Evolutionary conservation across 768 basidiomycete genomes (phyloP).

Genomic region (Serendipita vermifera): DNA sequence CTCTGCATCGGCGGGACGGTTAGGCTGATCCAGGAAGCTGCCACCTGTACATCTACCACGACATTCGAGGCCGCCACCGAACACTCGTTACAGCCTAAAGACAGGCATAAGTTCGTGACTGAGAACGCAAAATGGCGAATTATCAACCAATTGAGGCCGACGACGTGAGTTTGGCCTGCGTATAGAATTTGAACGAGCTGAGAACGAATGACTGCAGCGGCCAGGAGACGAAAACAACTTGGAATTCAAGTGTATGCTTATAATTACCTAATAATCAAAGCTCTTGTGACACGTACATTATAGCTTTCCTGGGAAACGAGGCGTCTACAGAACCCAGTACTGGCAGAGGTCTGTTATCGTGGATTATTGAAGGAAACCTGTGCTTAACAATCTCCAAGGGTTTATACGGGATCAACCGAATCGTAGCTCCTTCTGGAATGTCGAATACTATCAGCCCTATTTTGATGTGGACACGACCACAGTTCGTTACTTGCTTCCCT

Average conservation of each 20-base stretch:
- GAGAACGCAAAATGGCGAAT: not conserved
- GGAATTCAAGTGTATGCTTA: constrained; percentile 52
- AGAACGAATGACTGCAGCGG: constrained; percentile 18
- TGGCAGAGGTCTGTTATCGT: constrained; percentile 8
- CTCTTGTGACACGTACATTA: not conserved
- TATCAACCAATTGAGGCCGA: constrained; percentile 62
- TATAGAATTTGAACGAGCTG: constrained; percentile 31
- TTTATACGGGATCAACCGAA: constrained; percentile 46
- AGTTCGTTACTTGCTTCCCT: constrained; percentile 25
- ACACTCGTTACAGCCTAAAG: no score
- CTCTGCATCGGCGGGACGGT: no score
- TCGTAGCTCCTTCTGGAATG: constrained; percentile 53
- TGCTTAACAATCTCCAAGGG: constrained; percentile 28
- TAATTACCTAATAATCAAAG: not conserved
- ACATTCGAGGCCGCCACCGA: no score
- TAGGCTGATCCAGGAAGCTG: no score
- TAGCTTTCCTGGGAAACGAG: constrained; percentile 41
- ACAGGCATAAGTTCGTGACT: no score
- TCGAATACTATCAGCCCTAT: constrained; percentile 78
- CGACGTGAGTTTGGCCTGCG: constrained; percentile 36
- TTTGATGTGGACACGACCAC: constrained; percentile 81
- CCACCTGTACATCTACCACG: no score
- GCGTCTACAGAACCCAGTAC: constrained; percentile 19
- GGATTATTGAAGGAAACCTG: not conserved
- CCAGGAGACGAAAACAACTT: constrained; percentile 51